Conservation (phyloP, 1,284 basidiomycete genomes). For the Bondarzewia mesenterica region DNA sequence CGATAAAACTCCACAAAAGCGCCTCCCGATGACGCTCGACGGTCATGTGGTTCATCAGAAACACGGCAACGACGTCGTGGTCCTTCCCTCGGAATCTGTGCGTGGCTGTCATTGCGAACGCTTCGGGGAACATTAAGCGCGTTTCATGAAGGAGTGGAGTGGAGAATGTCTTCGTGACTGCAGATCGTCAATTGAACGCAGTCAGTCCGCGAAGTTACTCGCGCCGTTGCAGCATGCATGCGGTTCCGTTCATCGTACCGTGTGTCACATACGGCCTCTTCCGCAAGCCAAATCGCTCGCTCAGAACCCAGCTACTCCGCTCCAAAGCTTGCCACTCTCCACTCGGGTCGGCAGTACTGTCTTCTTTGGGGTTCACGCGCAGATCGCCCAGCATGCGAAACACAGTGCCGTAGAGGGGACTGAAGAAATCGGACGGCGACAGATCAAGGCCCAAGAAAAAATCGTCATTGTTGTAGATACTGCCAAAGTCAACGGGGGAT, state of each 20-base stretch:
- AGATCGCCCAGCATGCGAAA: not conserved
- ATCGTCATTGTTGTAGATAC: not conserved
- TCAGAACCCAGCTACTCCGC: not conserved
- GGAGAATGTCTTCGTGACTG: not conserved
- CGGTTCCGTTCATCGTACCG: too few relatives aligned
- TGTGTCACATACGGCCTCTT: not conserved
- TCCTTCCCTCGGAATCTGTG: not conserved
- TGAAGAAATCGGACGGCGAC: not conserved
- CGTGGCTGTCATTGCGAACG: not conserved
- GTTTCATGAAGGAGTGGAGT: not conserved
- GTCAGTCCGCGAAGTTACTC: too few relatives aligned
- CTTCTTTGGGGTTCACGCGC: not conserved
- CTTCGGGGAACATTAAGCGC: not conserved
- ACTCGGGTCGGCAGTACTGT: not conserved
- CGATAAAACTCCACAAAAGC: not conserved
- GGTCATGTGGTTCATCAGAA: not conserved
- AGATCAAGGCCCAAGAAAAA: not conserved
- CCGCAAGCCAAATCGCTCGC: not conserved
- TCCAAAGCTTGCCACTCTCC: not conserved
- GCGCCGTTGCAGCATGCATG: too few relatives aligned
- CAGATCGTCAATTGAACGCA: too few relatives aligned
- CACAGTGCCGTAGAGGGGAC: not conserved
- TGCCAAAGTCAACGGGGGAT: not conserved
- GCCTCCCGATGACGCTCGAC: not conserved
- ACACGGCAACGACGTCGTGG: not conserved